phyloP scores from a whole-genome alignment of 2,329 filamentous ascomycete species.

The Claviceps fusiformis region DNA sequence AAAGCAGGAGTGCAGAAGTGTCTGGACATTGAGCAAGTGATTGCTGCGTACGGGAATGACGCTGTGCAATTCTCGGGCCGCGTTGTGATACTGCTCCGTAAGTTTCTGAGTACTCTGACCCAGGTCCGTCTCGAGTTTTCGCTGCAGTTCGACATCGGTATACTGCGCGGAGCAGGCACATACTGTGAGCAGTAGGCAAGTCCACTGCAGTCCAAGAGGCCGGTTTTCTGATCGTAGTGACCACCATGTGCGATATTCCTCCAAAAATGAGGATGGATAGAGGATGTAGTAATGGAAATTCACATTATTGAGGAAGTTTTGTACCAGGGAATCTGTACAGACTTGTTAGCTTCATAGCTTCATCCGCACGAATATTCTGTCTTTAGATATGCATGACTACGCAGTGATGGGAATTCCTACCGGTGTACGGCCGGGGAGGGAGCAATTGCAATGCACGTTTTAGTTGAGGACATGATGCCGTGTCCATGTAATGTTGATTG shows the following conservation, averaged over 20 bases:
- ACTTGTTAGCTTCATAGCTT: neutral
- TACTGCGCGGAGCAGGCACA: constrained; percentile 25
- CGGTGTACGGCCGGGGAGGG: constrained; percentile 21
- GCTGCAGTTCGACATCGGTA: constrained; percentile 16
- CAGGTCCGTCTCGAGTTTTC: constrained; percentile 19
- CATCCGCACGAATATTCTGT: no score
- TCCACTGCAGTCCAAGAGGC: constrained; percentile 24
- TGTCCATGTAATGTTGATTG: constrained; percentile 9
- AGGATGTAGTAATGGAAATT: constrained; percentile 27
- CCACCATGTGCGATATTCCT: constrained; percentile 25
- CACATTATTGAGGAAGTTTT: constrained; percentile 24
- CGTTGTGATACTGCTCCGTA: constrained; percentile 19
- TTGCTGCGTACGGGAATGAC: constrained; percentile 20
- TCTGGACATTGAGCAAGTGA: constrained; percentile 21
- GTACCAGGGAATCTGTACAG: constrained; percentile 20
- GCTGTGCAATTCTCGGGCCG: constrained; percentile 19
- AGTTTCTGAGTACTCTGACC: constrained; percentile 15
- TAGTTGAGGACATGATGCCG: constrained; percentile 15
- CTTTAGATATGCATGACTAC: neutral
- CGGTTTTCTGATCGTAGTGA: constrained; percentile 13
- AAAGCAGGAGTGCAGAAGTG: constrained; percentile 23
- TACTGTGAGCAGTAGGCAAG: constrained; percentile 23
- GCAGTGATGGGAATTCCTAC: constrained; percentile 10
- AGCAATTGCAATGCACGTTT: constrained; percentile 19
- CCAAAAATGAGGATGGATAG: constrained; percentile 21